These are phyloP conservation scores for Micromonas pusilla DNA, from an alignment of 139 green algal genomes.

Conservation along the genomic window DNA sequence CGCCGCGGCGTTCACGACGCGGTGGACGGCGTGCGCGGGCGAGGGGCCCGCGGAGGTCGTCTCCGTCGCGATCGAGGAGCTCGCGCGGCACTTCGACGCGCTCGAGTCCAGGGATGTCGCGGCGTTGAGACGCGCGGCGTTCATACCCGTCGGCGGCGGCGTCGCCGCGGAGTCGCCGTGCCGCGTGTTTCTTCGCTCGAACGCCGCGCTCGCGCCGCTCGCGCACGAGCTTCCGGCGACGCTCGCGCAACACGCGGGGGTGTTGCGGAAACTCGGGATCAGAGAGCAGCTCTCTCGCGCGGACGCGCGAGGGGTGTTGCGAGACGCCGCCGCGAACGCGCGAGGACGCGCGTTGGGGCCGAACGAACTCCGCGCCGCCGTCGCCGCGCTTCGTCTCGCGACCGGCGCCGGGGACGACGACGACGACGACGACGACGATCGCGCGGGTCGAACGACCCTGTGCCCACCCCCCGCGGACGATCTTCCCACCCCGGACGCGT, in stretches of 20 bases:
- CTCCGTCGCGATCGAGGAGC: background rate
- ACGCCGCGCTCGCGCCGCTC: constrained; percentile 49
- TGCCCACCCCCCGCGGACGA: too few species aligned
- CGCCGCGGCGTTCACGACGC: background rate
- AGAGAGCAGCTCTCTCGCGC: constrained; percentile 35
- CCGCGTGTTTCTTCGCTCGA: constrained; percentile 44
- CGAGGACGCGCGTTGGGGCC: constrained; percentile 39
- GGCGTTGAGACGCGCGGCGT: constrained; percentile 30
- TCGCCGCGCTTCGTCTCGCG: constrained; percentile 43
- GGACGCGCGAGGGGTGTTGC: constrained; percentile 29
- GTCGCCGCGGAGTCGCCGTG: constrained; percentile 46
- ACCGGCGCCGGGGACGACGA: background rate
- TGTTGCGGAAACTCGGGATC: constrained; percentile 50
- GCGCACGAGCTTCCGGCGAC: constrained; percentile 51
- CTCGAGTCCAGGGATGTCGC: constrained; percentile 19
- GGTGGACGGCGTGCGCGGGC: background rate
- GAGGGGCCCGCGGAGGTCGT: background rate
- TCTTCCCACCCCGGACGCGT: constrained; percentile 37
- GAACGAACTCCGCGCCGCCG: constrained; percentile 47
- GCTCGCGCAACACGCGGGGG: constrained; percentile 33
- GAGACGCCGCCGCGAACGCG: constrained; percentile 13
- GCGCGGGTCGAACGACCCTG: too few species aligned
- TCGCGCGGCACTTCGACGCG: background rate
- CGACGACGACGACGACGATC: background rate
- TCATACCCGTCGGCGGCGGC: constrained; percentile 57